Evolutionary conservation across 805 yeast genomes (phyloP).

Genomic region (Kuraishia piskuri): DNA sequence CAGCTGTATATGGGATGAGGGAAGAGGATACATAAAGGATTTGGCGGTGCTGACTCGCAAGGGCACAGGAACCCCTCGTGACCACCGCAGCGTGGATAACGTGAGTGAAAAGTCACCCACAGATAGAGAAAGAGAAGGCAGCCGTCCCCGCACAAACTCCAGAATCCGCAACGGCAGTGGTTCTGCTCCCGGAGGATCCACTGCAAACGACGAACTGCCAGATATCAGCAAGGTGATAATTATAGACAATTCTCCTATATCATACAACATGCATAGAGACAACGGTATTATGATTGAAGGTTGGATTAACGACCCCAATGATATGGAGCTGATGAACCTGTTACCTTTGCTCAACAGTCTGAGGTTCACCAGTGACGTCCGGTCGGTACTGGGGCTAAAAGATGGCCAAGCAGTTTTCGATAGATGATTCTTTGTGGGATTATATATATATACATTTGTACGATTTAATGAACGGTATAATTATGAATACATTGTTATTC

Average conservation of each 20-base stretch:
- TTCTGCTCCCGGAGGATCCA: neutral
- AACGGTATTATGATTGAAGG: conserved; percentile 94
- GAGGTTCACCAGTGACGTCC: conserved; percentile 76
- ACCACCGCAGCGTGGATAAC: neutral
- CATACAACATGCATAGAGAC: conserved; percentile 74
- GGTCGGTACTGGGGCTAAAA: conserved; percentile 67
- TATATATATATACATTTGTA: neutral
- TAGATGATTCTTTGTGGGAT: conserved; percentile 8
- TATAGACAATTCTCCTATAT: conserved; percentile 88
- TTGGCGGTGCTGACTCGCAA: conserved; percentile 16
- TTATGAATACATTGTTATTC: neutral
- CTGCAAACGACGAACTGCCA: conserved; percentile 2
- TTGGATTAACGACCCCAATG: conserved; percentile 96
- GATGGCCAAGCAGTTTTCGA: conserved; percentile 62
- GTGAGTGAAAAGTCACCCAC: conserved; percentile 1
- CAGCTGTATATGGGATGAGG: conserved; percentile 69
- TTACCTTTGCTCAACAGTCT: conserved; percentile 74
- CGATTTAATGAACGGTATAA: neutral
- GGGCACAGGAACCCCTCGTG: conserved; percentile 1
- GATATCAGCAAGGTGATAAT: conserved; percentile 61
- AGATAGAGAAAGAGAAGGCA: conserved; percentile 3
- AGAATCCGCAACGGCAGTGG: neutral
- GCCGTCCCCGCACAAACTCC: conserved; percentile 3
- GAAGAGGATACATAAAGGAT: conserved; percentile 84
- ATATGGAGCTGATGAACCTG: conserved; percentile 70